Base-by-base conservation (phyloP, 176 grass and related monocot species). In the Aegilops speltoides region DNA sequence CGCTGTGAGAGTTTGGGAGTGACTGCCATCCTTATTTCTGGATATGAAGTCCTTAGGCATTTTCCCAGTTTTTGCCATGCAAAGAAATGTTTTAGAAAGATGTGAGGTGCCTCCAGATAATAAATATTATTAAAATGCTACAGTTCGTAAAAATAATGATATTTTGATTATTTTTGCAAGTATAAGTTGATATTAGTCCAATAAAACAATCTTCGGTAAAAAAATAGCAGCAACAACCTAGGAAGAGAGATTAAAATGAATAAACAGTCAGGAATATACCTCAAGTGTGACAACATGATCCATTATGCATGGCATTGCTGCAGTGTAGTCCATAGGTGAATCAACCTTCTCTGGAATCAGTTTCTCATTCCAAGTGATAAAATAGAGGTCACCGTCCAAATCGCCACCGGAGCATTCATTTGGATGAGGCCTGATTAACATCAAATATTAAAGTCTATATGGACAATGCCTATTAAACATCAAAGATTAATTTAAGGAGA, bases 401-500 rank as follows among this genome's bases (percentile, higher is more conserved):
- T 98, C 93, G 15, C 93, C 96, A 24, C 93, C 93, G 0, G 96
- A 98, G 75, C 96, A 98, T 86, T 98, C 96, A 73, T 94, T 96
- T 48, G 96, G 96, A 93, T 98, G 93, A 65, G 96, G 96, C 85
- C 96, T 98, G 75, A 86, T 75, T 24, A 68, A 78, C 72, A 64
- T 73, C 61, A 20, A 83, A 73, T 28, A 84, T 32, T 76, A 56
- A 63, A 83, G 29, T 85, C 25, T 75, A 75, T 46, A 26, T 74
- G 72, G 14, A 48, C 13, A 16, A 48, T 13, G 41, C 23, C 72
- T 75, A 75, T 48, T 75, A 48, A 75, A 28, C 41, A 17, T 50
- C 72, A 50, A 75, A 28, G 23, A 50, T 75, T 19, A 54, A 54
- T 54, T 54, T 7, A 81, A 78, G 76, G 29, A 81, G 59, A 77